Evolutionary conservation across 2,329 filamentous ascomycete species (phyloP).

Genomic region (Stachybotrys chartarum): DNA sequence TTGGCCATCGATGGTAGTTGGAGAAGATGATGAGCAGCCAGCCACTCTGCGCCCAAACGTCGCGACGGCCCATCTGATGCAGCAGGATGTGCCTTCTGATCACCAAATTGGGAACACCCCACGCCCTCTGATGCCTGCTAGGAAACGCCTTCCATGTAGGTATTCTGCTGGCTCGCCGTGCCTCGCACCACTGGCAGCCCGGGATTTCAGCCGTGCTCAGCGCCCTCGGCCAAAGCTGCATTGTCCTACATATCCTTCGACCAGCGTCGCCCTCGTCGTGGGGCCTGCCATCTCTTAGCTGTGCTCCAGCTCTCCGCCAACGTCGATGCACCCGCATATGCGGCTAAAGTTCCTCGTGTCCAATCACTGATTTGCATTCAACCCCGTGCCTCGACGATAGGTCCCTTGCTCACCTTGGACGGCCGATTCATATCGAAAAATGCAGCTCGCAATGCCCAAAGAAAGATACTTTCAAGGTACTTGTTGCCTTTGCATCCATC

Average conservation of each 20-base stretch:
- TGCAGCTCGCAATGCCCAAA: neutral
- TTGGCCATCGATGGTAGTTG: no score
- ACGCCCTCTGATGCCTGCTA: no score
- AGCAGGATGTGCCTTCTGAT: no score
- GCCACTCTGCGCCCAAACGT: no score
- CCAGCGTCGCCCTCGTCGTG: neutral
- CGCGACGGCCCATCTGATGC: no score
- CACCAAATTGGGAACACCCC: no score
- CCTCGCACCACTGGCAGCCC: neutral
- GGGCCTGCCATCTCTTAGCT: neutral
- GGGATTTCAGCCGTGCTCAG: neutral
- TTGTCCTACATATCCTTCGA: neutral
- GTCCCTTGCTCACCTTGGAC: neutral
- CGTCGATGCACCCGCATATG: neutral
- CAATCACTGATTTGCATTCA: conserved; percentile 18
- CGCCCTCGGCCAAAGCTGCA: neutral
- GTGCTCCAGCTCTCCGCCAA: neutral
- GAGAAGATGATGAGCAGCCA: no score
- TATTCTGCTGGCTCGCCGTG: neutral
- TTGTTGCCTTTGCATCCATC: neutral
- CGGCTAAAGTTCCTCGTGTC: conserved; percentile 4
- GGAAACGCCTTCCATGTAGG: no score
- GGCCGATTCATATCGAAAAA: neutral
- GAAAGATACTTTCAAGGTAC: neutral
- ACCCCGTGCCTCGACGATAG: conserved; percentile 27